These are phyloP conservation scores for Pestalotiopsis sp. DNA, from an alignment of 2,329 filamentous ascomycete species.

Conservation along the genomic window DNA sequence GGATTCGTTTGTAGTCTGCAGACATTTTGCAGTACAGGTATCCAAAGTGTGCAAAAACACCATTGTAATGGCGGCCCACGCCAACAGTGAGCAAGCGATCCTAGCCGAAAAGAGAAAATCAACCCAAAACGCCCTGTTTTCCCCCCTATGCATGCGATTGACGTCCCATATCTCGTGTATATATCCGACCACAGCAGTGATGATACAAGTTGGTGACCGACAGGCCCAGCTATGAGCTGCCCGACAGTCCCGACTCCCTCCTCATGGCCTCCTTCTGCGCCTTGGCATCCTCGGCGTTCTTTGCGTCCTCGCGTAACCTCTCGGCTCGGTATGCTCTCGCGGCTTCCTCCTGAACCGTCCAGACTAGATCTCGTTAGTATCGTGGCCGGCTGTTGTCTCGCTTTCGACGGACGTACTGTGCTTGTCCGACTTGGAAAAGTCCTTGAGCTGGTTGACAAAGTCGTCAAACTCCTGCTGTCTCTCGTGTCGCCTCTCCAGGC, in stretches of 20 bases:
- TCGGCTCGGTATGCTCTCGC: constrained; percentile 37
- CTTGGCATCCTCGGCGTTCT: constrained; percentile 38
- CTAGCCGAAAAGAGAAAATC: background rate
- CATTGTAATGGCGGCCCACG: too few species aligned
- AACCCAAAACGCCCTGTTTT: constrained; percentile 1
- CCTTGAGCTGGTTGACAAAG: constrained; percentile 82
- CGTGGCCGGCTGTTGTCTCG: background rate
- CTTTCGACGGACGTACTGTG: constrained; percentile 62
- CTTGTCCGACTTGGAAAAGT: constrained; percentile 88
- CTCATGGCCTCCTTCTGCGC: constrained; percentile 43
- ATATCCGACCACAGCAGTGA: background rate
- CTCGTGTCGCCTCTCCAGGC: constrained; percentile 76
- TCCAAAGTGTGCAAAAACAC: too few species aligned
- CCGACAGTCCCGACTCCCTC: constrained; percentile 33
- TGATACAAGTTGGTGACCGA: background rate
- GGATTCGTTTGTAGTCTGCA: background rate
- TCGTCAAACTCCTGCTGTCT: constrained; percentile 86
- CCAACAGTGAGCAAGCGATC: background rate
- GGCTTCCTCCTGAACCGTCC: constrained; percentile 45
- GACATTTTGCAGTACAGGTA: background rate
- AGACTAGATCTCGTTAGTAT: constrained; percentile 36
- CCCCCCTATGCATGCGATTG: background rate
- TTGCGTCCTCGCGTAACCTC: constrained; percentile 34
- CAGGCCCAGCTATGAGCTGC: background rate
- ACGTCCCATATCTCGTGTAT: background rate